Base-by-base conservation (phyloP, 768 basidiomycete species). In the Favolaschia claudopus region DNA sequence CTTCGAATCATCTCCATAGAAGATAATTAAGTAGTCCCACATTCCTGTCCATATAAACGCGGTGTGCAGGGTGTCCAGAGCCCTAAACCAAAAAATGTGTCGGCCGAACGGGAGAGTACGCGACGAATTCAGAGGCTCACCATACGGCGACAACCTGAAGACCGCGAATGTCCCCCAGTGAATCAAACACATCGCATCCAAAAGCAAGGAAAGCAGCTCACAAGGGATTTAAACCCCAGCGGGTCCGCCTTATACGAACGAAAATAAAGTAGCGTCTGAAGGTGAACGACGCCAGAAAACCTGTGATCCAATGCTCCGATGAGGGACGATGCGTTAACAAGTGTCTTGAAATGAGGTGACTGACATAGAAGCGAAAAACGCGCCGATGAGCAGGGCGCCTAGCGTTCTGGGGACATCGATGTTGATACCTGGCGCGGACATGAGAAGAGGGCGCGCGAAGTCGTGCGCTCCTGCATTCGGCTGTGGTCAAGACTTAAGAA, bases 1-100 rank as follows among this genome's bases (percentile, higher is more conserved):
- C 28, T 68, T 72, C 2, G 51, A 44, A 4, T 50, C 50, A 8
- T 79, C 58, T 0, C 84, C 84, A 37, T 76, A 85, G 57, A 79
- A 68, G 1, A 56, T 48, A 52, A 86, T 80, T 3, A 85, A 65
- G 55, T 79, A 80, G 13, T 72, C 73, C 77, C 80, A 80, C 38
- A 82, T 65, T 1, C 79, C 75, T 20, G 68, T 52, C 44, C 72
- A 74, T 34, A 83, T 74, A 58, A 82, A 69, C 9, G 72, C 50
- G 1, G 79, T 80, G 56, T 83, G 82, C 4, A 64, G 52, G 19
- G 72, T 63, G 55, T 83, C 82, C 32, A 81, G 70, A 7, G 57
- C 0, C 72, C 69, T 71, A n/a, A 76, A n/a, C n/a, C n/a, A n/a
- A n/a, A n/a, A n/a, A n/a, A n/a, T n/a, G n/a, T n/a, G n/a, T n/a